Evolutionary conservation across 1,284 basidiomycete species (phyloP).

Genomic region (Fomitopsis pinicola): DNA sequence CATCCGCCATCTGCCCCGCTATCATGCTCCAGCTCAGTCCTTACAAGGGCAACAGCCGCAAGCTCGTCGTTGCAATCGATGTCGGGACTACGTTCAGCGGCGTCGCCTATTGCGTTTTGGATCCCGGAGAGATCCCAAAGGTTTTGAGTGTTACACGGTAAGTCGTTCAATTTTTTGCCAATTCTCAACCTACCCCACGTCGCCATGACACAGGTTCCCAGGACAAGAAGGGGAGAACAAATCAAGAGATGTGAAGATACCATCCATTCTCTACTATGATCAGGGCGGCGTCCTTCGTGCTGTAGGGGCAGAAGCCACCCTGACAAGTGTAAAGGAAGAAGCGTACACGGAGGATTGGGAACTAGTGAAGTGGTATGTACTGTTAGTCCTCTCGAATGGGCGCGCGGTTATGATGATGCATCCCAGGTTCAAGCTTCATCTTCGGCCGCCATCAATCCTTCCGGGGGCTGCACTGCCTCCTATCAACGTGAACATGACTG

Average conservation of each 20-base stretch:
- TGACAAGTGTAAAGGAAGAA: conserved; percentile 35
- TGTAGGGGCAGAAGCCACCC: conserved; percentile 47
- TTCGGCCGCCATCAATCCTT: conserved; percentile 33
- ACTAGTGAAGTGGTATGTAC: conserved; percentile 45
- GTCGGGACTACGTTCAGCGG: conserved; percentile 52
- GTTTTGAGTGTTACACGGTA: conserved; percentile 41
- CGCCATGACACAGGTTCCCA: conserved; percentile 30
- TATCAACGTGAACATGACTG: conserved; percentile 42
- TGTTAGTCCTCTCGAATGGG: no score
- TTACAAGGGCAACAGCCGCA: no score
- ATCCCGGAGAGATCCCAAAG: conserved; percentile 44
- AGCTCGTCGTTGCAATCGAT: conserved; percentile 34
- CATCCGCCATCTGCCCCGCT: no score
- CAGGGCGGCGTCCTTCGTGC: conserved; percentile 38
- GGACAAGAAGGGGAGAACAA: conserved; percentile 32
- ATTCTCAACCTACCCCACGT: no score
- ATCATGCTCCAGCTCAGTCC: no score
- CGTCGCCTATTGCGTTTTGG: conserved; percentile 39
- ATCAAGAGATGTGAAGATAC: conserved; percentile 48
- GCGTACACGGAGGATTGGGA: conserved; percentile 44
- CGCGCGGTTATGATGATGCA: not conserved
- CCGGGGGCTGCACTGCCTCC: conserved; percentile 27
- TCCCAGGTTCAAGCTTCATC: conserved; percentile 54
- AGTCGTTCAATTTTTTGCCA: conserved; percentile 12
- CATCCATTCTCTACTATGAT: conserved; percentile 52